A percentile compares a stretch with the other conserved stretches of the same genome.
Evolutionary conservation across 78 protist species (phyloP).

Genomic region (Dictyostelium purpureum): DNA sequence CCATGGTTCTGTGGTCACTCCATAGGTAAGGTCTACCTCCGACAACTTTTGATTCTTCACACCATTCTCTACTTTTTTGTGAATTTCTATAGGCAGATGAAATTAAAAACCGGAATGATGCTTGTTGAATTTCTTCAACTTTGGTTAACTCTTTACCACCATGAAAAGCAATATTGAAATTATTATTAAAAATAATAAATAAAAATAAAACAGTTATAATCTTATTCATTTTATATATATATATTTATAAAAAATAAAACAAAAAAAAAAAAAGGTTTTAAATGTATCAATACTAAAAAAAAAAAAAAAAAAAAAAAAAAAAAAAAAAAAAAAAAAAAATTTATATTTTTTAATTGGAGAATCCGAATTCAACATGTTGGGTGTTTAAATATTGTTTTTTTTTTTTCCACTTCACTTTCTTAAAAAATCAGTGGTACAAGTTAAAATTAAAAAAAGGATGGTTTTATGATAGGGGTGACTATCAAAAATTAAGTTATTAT

Average conservation of each 20-base stretch:
- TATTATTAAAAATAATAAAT: not conserved
- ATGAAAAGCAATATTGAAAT: not conserved
- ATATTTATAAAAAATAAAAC: not conserved
- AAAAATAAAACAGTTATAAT: not conserved
- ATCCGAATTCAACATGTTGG: too few species aligned
- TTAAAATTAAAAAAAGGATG: too few species aligned
- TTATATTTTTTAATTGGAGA: too few species aligned
- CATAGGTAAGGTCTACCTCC: not conserved
- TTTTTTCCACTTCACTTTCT: too few species aligned
- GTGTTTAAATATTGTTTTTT: too few species aligned
- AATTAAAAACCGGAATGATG: not conserved
- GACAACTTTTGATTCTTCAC: not conserved
- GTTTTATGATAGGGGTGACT: too few species aligned
- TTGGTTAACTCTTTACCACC: not conserved
- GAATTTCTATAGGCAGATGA: slow-evolving; percentile 14
- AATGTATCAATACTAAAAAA: not conserved
- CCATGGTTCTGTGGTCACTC: not conserved
- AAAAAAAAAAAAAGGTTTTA: not conserved
- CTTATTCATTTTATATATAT: not conserved
- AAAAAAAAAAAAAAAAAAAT: not conserved
- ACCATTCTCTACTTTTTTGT: slow-evolving; percentile 7
- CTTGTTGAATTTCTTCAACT: not conserved
- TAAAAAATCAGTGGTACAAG: too few species aligned
- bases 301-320: not conserved
- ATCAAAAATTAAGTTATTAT: too few species aligned